phyloP scores from a whole-genome alignment of 2,329 filamentous ascomycete species.

The Orbilia quercus region DNA sequence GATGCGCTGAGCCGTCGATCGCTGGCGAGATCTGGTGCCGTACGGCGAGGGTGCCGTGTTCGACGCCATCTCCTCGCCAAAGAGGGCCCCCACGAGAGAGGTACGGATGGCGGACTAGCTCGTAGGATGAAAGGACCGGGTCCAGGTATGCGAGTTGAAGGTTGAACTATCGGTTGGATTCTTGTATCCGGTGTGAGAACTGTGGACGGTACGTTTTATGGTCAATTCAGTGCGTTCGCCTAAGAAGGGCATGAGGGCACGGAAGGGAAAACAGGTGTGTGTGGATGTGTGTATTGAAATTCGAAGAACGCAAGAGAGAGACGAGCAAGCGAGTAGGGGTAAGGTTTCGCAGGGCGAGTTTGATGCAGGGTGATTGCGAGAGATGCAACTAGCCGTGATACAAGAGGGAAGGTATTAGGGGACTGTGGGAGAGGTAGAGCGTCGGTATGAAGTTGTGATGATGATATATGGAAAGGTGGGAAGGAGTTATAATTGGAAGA shows the following conservation, averaged over 20 bases:
- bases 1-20: slow-evolving; percentile 79
- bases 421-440: slow-evolving; percentile 37
- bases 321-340: slow-evolving; percentile 18
- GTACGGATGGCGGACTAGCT: slow-evolving; percentile 26
- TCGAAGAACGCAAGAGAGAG: no score
- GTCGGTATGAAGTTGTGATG: slow-evolving; percentile 37
- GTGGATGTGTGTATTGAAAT: slow-evolving; percentile 19
- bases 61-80: slow-evolving; percentile 60
- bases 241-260: slow-evolving; percentile 54
- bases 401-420: slow-evolving; percentile 2
- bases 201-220: slow-evolving; percentile 49
- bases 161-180: slow-evolving; percentile 30
- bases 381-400: slow-evolving; percentile 5
- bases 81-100: slow-evolving; percentile 38
- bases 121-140: slow-evolving; percentile 10
- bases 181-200: slow-evolving; percentile 56
- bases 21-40: slow-evolving; percentile 92
- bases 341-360: background rate
- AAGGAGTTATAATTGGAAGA: slow-evolving; percentile 58
- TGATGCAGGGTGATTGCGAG: background rate
- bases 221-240: slow-evolving; percentile 55
- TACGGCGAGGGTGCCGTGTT: slow-evolving; percentile 75
- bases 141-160: background rate
- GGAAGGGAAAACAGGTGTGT: no score
- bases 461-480: slow-evolving; percentile 39